Evolutionary conservation across 1,284 basidiomycete genomes (phyloP).

Genomic region (Leccinum olivaceoglutinosum): DNA sequence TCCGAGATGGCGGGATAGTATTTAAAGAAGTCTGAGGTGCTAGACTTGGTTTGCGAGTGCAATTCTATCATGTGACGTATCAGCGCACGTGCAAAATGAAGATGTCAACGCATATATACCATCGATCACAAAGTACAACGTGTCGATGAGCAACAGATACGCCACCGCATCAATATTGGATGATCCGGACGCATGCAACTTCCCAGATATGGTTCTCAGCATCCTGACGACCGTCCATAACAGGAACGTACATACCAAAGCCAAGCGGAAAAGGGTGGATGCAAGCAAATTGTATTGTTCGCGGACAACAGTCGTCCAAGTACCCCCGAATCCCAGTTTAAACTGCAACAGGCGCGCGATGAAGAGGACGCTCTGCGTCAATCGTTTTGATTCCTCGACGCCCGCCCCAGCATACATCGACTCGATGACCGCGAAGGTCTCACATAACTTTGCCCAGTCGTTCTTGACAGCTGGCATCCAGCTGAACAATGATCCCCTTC

Average conservation of each 20-base stretch:
- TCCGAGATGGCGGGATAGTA: slow-evolving; percentile 51
- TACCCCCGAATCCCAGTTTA: slow-evolving; percentile 55
- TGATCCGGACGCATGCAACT: slow-evolving; percentile 50
- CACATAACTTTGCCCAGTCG: slow-evolving; percentile 43
- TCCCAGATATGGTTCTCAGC: slow-evolving; percentile 10
- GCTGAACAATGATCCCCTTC: slow-evolving; percentile 35
- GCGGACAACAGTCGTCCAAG: slow-evolving; percentile 52
- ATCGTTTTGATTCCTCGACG: slow-evolving; percentile 11
- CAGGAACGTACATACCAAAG: slow-evolving; percentile 42
- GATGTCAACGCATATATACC: slow-evolving; percentile 39
- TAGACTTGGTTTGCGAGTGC: slow-evolving; percentile 49
- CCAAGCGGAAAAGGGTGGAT: slow-evolving; percentile 45
- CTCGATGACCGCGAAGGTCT: slow-evolving; percentile 41
- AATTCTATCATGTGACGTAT: slow-evolving; percentile 42
- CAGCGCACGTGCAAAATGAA: not conserved
- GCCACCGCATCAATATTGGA: slow-evolving; percentile 45
- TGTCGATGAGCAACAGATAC: slow-evolving; percentile 67
- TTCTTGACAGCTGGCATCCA: slow-evolving; percentile 53
- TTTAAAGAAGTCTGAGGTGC: slow-evolving; percentile 49
- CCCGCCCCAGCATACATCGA: slow-evolving; percentile 26
- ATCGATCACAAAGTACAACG: slow-evolving; percentile 65
- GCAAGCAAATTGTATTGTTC: slow-evolving; percentile 43
- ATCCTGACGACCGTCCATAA: not conserved
- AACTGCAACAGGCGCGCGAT: slow-evolving; percentile 68
- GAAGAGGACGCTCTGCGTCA: slow-evolving; percentile 40